Percentiles rank a stretch among this genome's conserved stretches.
These are phyloP conservation scores for Exophiala oligosperma DNA, from an alignment of 2,329 filamentous ascomycete species.

Conservation along the genomic window DNA sequence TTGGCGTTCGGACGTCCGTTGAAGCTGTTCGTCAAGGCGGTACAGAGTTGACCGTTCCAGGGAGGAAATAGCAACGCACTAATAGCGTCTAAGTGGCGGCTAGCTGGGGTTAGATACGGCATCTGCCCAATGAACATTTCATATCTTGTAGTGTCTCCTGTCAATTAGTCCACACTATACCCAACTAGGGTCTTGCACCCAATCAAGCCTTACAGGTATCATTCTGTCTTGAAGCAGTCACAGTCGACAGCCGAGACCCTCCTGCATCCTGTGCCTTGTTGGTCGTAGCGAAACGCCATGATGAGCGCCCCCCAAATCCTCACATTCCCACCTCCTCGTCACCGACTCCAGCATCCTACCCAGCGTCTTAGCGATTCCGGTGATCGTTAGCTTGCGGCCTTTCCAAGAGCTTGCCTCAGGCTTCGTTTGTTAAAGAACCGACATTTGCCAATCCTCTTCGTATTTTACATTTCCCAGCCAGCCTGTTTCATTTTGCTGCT, in stretches of 20 bases:
- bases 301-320: not conserved
- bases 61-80: not conserved
- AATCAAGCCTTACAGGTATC: not conserved
- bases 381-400: no score
- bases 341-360: not conserved
- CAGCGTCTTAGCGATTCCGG: no score
- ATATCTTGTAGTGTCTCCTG: not conserved
- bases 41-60: no score
- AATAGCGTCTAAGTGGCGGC: not conserved
- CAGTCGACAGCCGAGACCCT: not conserved
- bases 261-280: conserved; percentile 1
- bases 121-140: not conserved
- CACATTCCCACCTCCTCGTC: not conserved
- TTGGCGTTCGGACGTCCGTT: conserved; percentile 22
- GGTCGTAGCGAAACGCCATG: not conserved
- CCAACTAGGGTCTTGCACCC: not conserved
- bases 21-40: not conserved
- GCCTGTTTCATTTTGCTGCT: not conserved
- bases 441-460: not conserved
- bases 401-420: not conserved
- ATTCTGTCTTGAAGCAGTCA: not conserved
- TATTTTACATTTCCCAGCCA: not conserved
- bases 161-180: not conserved
- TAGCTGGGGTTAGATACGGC: not conserved
- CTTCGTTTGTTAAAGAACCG: conserved; percentile 1